These are phyloP conservation scores for Aspergillus heteromorphus DNA, from an alignment of 495 filamentous ascomycete genomes.

Conservation along the genomic window DNA sequence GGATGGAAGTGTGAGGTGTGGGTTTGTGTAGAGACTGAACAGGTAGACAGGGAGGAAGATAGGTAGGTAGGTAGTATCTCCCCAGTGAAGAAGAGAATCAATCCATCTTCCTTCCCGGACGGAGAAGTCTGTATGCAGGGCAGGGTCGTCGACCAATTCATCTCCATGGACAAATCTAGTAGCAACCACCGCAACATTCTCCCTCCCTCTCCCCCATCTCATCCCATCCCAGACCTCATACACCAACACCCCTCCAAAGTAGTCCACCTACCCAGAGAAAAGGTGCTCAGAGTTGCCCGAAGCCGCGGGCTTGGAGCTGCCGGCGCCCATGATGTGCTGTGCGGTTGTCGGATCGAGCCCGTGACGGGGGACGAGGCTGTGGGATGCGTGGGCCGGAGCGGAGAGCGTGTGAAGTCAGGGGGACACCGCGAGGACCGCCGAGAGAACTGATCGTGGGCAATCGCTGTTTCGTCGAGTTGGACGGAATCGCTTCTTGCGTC, in stretches of 20 bases:
- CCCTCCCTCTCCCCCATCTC: too few species aligned
- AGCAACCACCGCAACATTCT: too few species aligned
- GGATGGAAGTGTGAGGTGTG: too few species aligned
- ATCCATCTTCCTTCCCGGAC: too few species aligned
- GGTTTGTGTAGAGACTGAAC: too few species aligned
- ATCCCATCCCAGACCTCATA: not conserved
- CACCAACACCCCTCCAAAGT: not conserved
- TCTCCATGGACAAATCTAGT: too few species aligned
- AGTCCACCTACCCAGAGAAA: slow-evolving; percentile 43
- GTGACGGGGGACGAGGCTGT: not conserved
- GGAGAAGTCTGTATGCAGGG: too few species aligned
- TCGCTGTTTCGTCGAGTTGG: slow-evolving; percentile 8
- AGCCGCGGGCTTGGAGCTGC: slow-evolving; percentile 48
- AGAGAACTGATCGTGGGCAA: slow-evolving; percentile 9
- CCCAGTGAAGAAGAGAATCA: too few species aligned
- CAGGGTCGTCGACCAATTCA: too few species aligned
- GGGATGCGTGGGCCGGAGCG: not conserved
- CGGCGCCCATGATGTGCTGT: slow-evolving; percentile 42
- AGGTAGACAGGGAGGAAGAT: too few species aligned
- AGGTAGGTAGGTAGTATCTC: too few species aligned
- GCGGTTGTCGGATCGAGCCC: not conserved
- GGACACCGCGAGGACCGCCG: slow-evolving; percentile 4
- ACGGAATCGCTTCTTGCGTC: slow-evolving; percentile 14
- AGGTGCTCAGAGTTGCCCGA: slow-evolving; percentile 46
- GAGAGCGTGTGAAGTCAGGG: not conserved